Conservation (phyloP, 306 rosid genomes). For the Glycyrrhiza uralensis region DNA sequence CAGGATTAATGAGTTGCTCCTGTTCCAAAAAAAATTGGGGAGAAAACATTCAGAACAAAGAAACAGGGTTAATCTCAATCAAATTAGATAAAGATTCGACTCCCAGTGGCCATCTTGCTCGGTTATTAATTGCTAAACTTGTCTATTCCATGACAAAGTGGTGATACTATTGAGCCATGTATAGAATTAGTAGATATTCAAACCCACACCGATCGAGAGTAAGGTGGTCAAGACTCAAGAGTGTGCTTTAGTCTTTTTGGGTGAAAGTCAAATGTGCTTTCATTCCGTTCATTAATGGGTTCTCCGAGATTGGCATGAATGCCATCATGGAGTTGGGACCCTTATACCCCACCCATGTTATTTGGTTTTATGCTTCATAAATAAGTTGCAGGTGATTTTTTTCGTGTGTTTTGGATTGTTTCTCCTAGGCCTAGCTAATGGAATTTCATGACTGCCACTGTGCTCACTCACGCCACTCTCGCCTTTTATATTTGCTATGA, state of each 20-base stretch:
- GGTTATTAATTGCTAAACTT: conserved; percentile 20
- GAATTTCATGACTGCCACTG: conserved; percentile 22
- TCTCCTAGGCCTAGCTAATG: conserved; percentile 4
- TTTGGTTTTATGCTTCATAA: conserved; percentile 16
- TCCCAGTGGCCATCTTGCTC: neutral
- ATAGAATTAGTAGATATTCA: conserved; percentile 1
- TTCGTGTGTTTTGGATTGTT: conserved; percentile 5
- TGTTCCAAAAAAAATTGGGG: conserved; percentile 24
- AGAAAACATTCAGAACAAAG: neutral
- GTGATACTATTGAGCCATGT: neutral
- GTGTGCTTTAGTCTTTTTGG: conserved; percentile 2
- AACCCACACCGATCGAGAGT: conserved; percentile 60
- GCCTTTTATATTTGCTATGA: neutral
- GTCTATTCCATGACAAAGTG: conserved; percentile 14
- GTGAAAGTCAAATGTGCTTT: conserved; percentile 52
- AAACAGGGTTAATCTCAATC: neutral
- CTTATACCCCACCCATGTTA: conserved; percentile 37
- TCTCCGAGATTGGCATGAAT: conserved; percentile 66
- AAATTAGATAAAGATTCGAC: conserved; percentile 36
- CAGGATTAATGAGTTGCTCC: neutral
- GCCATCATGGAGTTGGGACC: conserved; percentile 57
- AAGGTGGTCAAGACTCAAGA: conserved; percentile 58
- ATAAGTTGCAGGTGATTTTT: conserved; percentile 14
- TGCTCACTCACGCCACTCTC: neutral
- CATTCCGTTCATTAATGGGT: conserved; percentile 56